Conservation (phyloP, 2,329 filamentous ascomycete species). For the Botrytis deweyae region DNA sequence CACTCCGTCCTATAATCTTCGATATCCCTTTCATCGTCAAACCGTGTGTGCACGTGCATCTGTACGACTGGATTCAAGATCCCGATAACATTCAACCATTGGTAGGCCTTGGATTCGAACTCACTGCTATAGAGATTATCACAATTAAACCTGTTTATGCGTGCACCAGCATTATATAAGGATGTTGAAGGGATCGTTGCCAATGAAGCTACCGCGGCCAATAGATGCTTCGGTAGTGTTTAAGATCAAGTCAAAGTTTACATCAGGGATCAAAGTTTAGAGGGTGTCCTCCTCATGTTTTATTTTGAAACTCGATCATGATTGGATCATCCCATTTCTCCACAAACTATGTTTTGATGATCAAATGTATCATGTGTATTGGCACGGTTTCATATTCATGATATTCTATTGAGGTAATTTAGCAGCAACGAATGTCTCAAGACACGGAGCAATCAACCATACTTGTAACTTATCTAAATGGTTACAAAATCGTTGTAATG, state of each 20-base stretch:
- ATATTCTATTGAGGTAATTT: too few species aligned
- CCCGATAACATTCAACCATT: not conserved
- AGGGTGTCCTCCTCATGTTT: not conserved
- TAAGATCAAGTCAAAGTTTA: not conserved
- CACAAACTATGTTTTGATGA: not conserved
- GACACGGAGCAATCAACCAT: not conserved
- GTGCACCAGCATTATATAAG: not conserved
- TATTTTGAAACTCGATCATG: not conserved
- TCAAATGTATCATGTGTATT: not conserved
- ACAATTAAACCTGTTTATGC: not conserved
- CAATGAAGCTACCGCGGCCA: not conserved
- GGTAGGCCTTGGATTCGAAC: not conserved
- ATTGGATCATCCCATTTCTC: not conserved
- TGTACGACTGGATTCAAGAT: not conserved
- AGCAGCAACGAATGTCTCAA: not conserved
- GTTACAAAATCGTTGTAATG: not conserved
- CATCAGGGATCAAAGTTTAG: not conserved
- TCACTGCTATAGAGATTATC: not conserved
- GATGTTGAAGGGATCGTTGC: not conserved
- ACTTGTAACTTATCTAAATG: not conserved
- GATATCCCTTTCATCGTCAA: not conserved
- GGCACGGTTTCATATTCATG: conserved; percentile 1
- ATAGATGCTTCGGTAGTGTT: not conserved
- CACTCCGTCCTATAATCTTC: not conserved
- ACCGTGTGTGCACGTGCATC: not conserved